Conservation (phyloP, 192 early-diverging fungal species). For the Geosiphon pyriformis region DNA sequence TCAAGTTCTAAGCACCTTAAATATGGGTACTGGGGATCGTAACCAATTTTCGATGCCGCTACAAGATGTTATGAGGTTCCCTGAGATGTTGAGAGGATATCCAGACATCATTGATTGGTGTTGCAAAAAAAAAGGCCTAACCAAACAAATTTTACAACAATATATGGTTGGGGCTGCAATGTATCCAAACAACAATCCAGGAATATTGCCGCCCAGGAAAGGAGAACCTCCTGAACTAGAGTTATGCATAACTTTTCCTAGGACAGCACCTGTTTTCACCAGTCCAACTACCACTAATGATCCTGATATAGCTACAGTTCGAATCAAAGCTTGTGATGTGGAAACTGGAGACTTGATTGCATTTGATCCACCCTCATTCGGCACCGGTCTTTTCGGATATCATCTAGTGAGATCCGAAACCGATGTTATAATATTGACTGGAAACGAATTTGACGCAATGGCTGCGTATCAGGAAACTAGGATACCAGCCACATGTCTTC, state of each 20-base stretch:
- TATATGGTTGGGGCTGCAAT: slow-evolving; percentile 46
- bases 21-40: slow-evolving; percentile 18
- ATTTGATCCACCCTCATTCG: slow-evolving; percentile 48
- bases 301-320: slow-evolving; percentile 35
- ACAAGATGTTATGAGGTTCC: slow-evolving; percentile 39
- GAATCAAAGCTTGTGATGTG: slow-evolving; percentile 48
- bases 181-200: slow-evolving; percentile 31
- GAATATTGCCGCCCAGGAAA: slow-evolving; percentile 22
- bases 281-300: background rate
- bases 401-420: slow-evolving; percentile 41
- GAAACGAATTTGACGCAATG: slow-evolving; percentile 62
- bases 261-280: slow-evolving; percentile 26
- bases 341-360: slow-evolving; percentile 38
- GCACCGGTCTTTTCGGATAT: slow-evolving; percentile 60
- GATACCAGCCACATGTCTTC: slow-evolving; percentile 54
- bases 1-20: slow-evolving; percentile 36
- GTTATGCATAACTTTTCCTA: slow-evolving; percentile 37
- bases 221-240: background rate
- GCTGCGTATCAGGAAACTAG: slow-evolving; percentile 61
- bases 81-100: slow-evolving; percentile 31
- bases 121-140: slow-evolving; percentile 19
- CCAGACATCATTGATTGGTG: slow-evolving; percentile 36
- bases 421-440: slow-evolving; percentile 48
- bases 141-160: slow-evolving; percentile 11
- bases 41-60: slow-evolving; percentile 33